Conservation (phyloP, 2,329 filamentous ascomycete species). For the Sclerotinia subarctica region DNA sequence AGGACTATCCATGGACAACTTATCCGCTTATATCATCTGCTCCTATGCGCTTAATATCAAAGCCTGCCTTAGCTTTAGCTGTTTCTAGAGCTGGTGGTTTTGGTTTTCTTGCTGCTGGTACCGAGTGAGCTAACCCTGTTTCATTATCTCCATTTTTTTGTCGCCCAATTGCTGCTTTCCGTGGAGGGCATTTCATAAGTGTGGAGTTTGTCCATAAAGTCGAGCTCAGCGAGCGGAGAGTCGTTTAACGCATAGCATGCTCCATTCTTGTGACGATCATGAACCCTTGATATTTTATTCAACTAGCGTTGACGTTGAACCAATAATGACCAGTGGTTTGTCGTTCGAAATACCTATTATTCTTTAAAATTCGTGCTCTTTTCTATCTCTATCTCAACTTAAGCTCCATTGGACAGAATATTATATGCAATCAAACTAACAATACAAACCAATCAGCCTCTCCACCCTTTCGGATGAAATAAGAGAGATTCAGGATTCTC, state of each 20-base stretch:
- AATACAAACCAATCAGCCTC: background rate
- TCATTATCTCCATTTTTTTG: background rate
- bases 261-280: background rate
- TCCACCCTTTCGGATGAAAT: constrained; percentile 13
- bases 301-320: background rate
- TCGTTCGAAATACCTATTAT: constrained; percentile 13
- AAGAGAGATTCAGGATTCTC: constrained; percentile 13
- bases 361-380: constrained; percentile 32
- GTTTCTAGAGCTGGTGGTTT: constrained; percentile 54
- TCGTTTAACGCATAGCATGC: background rate
- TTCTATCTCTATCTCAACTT: constrained; percentile 18
- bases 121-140: constrained; percentile 27
- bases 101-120: constrained; percentile 47
- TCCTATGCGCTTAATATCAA: constrained; percentile 66
- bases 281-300: background rate
- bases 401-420: background rate
- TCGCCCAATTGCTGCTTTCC: constrained; percentile 3
- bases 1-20: constrained; percentile 22
- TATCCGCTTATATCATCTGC: constrained; percentile 53
- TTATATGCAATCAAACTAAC: background rate
- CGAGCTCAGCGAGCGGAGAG: background rate
- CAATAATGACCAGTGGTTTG: background rate
- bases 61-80: constrained; percentile 54
- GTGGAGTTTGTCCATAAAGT: background rate
- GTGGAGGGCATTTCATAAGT: background rate